phyloP scores from a whole-genome alignment of 2,329 filamentous ascomycete genomes.

The Camptophora hylomeconis region DNA sequence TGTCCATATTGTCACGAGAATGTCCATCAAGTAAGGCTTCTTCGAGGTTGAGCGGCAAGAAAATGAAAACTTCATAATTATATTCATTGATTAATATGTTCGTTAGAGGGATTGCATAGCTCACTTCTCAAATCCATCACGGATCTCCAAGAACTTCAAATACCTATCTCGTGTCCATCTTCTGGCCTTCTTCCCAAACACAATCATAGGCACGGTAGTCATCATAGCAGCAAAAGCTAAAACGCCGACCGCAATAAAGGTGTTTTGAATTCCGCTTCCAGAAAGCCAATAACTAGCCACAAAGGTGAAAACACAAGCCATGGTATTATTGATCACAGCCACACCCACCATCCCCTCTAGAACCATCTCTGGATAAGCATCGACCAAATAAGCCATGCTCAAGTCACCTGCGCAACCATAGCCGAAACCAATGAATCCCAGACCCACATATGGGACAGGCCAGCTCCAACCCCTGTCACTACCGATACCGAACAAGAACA shows the following conservation, averaged over 20 bases:
- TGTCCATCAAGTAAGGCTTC: too few species aligned
- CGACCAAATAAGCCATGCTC: constrained; percentile 41
- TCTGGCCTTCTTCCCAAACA: constrained; percentile 38
- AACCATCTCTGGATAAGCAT: constrained; percentile 44
- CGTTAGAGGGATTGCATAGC: too few species aligned
- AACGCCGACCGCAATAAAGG: constrained; percentile 40
- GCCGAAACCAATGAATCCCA: constrained; percentile 46
- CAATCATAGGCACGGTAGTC: constrained; percentile 41
- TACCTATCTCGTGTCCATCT: constrained; percentile 36
- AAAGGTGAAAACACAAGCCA: constrained; percentile 44
- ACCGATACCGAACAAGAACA: constrained; percentile 42
- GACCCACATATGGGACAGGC: constrained; percentile 41
- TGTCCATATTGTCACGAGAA: too few species aligned
- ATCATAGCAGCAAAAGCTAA: constrained; percentile 39
- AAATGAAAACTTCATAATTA: too few species aligned
- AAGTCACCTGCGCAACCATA: constrained; percentile 47
- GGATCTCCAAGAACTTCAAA: constrained; percentile 33
- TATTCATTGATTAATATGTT: too few species aligned
- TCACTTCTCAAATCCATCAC: constrained; percentile 27
- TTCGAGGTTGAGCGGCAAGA: too few species aligned
- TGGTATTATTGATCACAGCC: constrained; percentile 43
- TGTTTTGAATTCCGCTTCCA: constrained; percentile 31
- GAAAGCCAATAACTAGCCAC: constrained; percentile 38
- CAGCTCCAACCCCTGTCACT: constrained; percentile 39
- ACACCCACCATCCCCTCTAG: constrained; percentile 47